Evolutionary conservation across 192 early-diverging fungal species (phyloP).

Genomic region (Rhizoclosmatium globosum): DNA sequence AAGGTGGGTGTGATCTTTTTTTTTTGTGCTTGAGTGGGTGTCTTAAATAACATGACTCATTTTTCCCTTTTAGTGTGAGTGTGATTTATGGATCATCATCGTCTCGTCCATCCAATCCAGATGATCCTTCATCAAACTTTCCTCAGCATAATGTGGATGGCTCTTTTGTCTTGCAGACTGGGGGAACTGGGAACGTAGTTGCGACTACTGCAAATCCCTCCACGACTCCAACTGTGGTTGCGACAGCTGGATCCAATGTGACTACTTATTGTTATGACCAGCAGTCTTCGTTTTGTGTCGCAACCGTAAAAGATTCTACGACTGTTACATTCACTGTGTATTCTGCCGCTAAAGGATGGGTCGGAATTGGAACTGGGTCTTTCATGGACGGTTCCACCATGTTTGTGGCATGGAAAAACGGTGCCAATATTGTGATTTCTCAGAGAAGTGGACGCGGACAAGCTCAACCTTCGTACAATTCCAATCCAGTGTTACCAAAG

Average conservation of each 20-base stretch:
- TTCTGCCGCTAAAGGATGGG: slow-evolving; percentile 17
- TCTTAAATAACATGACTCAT: too few species aligned
- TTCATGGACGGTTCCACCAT: slow-evolving; percentile 38
- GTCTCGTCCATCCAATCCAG: too few species aligned
- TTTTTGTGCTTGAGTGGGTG: too few species aligned
- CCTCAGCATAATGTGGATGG: too few species aligned
- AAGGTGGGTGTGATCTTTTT: background rate
- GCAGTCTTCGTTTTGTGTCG: background rate
- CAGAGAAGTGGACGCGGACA: background rate
- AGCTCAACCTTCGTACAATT: background rate
- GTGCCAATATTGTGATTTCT: slow-evolving; percentile 4
- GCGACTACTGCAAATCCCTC: background rate
- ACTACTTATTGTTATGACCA: background rate
- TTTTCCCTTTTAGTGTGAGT: too few species aligned
- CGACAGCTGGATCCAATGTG: background rate
- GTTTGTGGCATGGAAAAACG: slow-evolving; percentile 44
- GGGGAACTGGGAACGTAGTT: background rate
- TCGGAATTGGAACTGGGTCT: slow-evolving; percentile 38
- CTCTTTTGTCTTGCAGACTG: too few species aligned
- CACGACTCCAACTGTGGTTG: background rate
- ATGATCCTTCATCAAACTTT: too few species aligned
- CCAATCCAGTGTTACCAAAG: too few species aligned
- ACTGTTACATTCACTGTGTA: slow-evolving; percentile 8
- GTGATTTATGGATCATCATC: too few species aligned
- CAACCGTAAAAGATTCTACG: background rate